These are phyloP conservation scores for Alternaria longipes DNA, from an alignment of 2,329 filamentous ascomycete species.

Conservation along the genomic window DNA sequence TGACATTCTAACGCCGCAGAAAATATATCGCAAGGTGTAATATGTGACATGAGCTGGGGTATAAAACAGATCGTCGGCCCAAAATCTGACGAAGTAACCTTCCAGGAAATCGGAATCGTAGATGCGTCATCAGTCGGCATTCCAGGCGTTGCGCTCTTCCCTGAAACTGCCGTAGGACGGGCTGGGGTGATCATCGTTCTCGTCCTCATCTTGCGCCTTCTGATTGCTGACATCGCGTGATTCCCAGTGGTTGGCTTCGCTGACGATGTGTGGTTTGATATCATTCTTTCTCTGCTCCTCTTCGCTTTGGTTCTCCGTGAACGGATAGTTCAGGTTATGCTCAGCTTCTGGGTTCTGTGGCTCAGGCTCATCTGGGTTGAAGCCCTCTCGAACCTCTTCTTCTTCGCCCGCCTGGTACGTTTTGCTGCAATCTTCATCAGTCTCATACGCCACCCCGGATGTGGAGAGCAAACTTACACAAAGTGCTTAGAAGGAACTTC, in stretches of 20 bases:
- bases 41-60: conserved; percentile 17
- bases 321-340: conserved; percentile 58
- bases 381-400: conserved; percentile 64
- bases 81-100: conserved; percentile 5
- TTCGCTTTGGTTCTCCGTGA: conserved; percentile 49
- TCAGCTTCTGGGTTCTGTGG: conserved; percentile 53
- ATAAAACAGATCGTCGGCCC: conserved; percentile 18
- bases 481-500: conserved; percentile 64
- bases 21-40: conserved; percentile 6
- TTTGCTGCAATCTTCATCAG: conserved; percentile 46
- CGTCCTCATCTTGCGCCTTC: conserved; percentile 22
- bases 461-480: conserved; percentile 55
- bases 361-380: conserved; percentile 60
- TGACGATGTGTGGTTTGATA: conserved; percentile 50
- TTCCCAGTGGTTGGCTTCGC: conserved; percentile 58
- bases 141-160: conserved; percentile 55
- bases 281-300: conserved; percentile 48
- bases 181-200: conserved; percentile 32
- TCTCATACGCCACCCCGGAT: not conserved
- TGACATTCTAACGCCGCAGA: conserved; percentile 10
- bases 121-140: conserved; percentile 27
- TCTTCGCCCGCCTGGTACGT: conserved; percentile 59
- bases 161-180: conserved; percentile 55
- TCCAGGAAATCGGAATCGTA: not conserved
- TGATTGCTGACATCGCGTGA: conserved; percentile 40